These are phyloP conservation scores for Cyberlindnera maclurae DNA, from an alignment of 805 yeast species.

Conservation along the genomic window DNA sequence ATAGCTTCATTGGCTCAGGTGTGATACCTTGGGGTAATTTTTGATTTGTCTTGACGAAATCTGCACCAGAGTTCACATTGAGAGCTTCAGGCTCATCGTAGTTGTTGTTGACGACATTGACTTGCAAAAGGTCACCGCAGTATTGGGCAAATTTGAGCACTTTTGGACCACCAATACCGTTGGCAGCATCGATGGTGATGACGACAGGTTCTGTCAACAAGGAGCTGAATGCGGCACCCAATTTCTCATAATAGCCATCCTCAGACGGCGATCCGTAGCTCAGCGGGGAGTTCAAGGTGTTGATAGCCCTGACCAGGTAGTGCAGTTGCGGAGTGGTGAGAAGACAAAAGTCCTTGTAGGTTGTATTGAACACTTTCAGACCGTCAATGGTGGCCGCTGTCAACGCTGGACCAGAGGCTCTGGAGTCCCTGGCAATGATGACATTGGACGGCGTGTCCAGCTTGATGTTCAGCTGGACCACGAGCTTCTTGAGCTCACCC, in stretches of 20 bases:
- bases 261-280: constrained; percentile 58
- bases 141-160: constrained; percentile 40
- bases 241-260: constrained; percentile 61
- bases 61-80: constrained; percentile 89
- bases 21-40: constrained; percentile 56
- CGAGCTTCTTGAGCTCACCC: constrained; percentile 31
- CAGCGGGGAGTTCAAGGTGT: constrained; percentile 38
- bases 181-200: constrained; percentile 82
- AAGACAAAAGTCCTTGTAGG: constrained; percentile 50
- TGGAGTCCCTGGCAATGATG: constrained; percentile 78
- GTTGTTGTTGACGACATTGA: constrained; percentile 47
- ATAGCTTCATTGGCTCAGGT: constrained; percentile 42
- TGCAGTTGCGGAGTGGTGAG: constrained; percentile 94
- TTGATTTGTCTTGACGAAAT: constrained; percentile 87
- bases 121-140: constrained; percentile 34
- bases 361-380: constrained; percentile 40
- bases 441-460: constrained; percentile 37
- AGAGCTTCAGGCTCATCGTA: constrained; percentile 48
- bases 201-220: constrained; percentile 33
- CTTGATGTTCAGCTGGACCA: constrained; percentile 39
- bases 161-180: constrained; percentile 93
- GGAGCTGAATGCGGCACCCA: constrained; percentile 44
- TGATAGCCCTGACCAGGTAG: constrained; percentile 67
- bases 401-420: constrained; percentile 74
- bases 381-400: constrained; percentile 56